Evolutionary conservation across 148 eudicot species (phyloP).

Genomic region (Suaeda aralocaspica): DNA sequence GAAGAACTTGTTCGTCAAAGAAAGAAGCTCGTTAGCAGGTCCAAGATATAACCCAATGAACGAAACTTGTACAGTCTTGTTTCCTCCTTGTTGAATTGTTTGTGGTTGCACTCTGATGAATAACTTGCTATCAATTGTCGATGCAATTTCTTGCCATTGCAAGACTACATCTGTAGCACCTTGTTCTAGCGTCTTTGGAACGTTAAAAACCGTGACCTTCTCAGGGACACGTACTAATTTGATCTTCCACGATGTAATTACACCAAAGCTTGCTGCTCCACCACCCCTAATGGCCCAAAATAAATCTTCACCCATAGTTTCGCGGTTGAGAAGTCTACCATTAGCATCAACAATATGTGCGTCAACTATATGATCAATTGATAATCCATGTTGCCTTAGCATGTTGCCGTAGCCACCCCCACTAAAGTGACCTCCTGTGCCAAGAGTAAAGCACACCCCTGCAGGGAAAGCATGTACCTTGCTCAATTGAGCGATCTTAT

Average conservation of each 20-base stretch:
- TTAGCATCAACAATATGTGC: constrained; percentile 30
- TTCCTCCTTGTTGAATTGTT: constrained; percentile 11
- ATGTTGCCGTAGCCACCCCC: constrained; percentile 37
- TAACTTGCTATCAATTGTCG: constrained; percentile 20
- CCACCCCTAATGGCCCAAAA: constrained; percentile 46
- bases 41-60: constrained; percentile 22
- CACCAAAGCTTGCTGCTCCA: constrained; percentile 36
- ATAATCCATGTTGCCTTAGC: constrained; percentile 33
- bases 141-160: constrained; percentile 27
- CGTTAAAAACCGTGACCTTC: constrained; percentile 10
- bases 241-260: constrained; percentile 32
- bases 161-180: constrained; percentile 21
- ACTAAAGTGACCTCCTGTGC: constrained; percentile 32
- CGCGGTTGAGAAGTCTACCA: constrained; percentile 18
- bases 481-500: constrained; percentile 25
- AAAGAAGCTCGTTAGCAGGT: background rate
- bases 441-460: constrained; percentile 27
- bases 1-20: constrained; percentile 10
- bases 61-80: constrained; percentile 16
- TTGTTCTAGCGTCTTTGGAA: constrained; percentile 18
- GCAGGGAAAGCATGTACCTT: constrained; percentile 30
- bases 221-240: constrained; percentile 24
- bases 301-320: constrained; percentile 33
- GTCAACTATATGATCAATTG: constrained; percentile 32
- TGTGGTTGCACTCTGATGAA: constrained; percentile 27